Evolutionary conservation across 441 rosid genomes (phyloP), one percentile per base, ranked within the genome.

Genomic region (Adansonia gregorii): DNA sequence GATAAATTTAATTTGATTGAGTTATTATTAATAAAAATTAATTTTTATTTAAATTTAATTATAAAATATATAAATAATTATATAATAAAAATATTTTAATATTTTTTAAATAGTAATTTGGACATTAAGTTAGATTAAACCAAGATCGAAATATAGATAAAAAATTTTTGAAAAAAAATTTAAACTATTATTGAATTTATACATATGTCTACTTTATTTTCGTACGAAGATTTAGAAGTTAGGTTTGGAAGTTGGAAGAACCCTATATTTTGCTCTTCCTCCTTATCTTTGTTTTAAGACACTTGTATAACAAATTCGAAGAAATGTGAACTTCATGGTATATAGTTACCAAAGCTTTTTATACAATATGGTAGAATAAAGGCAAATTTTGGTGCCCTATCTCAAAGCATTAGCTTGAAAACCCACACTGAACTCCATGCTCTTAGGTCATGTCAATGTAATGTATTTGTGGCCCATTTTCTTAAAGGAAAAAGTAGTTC

Each of bases 371-470:
- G 31, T 4, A 48, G 8, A 69, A 69, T 15, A 20, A 43, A 56
- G 55, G 72, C 24, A 20, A 51, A 2, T 39, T 66, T 51, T 31
- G 43, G 24, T 49, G 2, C 48, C 71, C 12, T 17, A 20, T 17
- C 54, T 41, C 59, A 22, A 76, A 31, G 58, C 67, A 65, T 45
- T 3, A 27, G 65, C 64, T 41, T 51, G 3, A 71, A 75, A 56
- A 55, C 46, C 51, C 70, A 76, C 0, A 6, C 41, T 58, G 48
- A 76, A 76, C 68, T 41, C 17, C 24, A 67, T 65, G 79, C 71
- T 76, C 73, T 35, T 24, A 8, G 19, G 86, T 82, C 88, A 83
- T 68, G 61, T 83, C 84, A 77, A 79, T 64, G 52, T 75, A 70
- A 78, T 78, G 73, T 45, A 39, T 31, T 24, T 48, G 71, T 76